Base-by-base conservation (phyloP, 2,329 filamentous ascomycete genomes). In the Sporothrix luriei region DNA sequence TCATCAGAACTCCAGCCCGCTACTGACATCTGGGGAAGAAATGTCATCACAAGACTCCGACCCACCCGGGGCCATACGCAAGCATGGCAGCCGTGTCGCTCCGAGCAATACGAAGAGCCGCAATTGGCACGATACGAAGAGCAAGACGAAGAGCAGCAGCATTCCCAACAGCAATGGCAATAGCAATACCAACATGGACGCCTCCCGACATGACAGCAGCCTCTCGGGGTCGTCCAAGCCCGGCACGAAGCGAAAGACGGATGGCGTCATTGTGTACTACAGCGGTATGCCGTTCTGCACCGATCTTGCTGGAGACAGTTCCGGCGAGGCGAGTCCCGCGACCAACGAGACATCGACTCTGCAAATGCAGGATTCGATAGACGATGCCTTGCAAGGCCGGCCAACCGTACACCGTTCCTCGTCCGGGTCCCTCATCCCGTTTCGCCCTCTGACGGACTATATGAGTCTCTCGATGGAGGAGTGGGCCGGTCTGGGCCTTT, bases 191-290 rank as follows among this genome's bases (percentile, higher is more conserved):
- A 87, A 65, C 13, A n/a, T 2, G 7, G 81, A 76, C 61, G 75
- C 81, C 19, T 85, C 84, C 0, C 77, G 80, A 64, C 84, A 81
- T 80, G 80, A 77, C 16, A 78, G 80, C 46, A 84, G 82, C 72
- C 81, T 81, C 75, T 86, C 81, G 73, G 85, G 76, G 73, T 82
- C 76, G 61, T 84, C 78, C 69, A 80, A 75, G 77, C 82, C 79
- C 71, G 82, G 80, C 72, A 84, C 80, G 73, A 87, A 85, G 77
- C 84, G 85, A 33, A 84, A 82, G 0, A 84, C 88, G 14, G 88
- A 91, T 70, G 92, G 92, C 10, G 88, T 91, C 0, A 90, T 96
- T 73, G 93, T 94, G 21, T 96, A 94, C 76, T 96, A 94, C 77
- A 92, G 86, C 71, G 91, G 90, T 33, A 90, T 90, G 1, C 87